These are phyloP conservation scores for Echinosphaeria canescens DNA, from an alignment of 2,329 filamentous ascomycete species.

Conservation along the genomic window DNA sequence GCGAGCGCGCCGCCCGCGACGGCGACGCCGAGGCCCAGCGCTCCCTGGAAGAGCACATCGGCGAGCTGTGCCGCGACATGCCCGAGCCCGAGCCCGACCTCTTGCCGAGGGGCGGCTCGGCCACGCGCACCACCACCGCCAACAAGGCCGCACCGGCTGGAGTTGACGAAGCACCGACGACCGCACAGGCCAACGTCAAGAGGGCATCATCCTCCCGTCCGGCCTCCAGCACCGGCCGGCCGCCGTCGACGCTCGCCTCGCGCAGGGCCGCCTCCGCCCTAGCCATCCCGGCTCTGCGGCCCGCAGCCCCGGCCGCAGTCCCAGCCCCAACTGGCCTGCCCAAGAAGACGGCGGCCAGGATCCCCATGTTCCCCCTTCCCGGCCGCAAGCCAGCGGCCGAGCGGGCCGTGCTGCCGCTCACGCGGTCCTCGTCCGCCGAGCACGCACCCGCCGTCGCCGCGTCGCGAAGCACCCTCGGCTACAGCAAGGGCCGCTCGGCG, in stretches of 20 bases:
- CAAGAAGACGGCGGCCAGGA: constrained; percentile 9
- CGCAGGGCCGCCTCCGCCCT: constrained; percentile 31
- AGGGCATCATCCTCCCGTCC: no score
- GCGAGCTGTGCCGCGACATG: constrained; percentile 35
- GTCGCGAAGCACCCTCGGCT: constrained; percentile 69
- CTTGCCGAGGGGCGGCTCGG: no score
- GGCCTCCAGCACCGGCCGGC: constrained; percentile 3
- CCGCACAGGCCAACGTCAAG: no score
- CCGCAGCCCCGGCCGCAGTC: constrained; percentile 4
- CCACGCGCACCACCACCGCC: no score
- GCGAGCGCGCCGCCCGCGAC: constrained; percentile 25
- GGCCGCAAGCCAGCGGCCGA: constrained; percentile 9
- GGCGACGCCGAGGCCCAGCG: no score
- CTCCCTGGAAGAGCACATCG: constrained; percentile 37
- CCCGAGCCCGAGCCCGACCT: no score
- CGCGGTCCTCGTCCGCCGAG: constrained; percentile 27
- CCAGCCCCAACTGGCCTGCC: constrained; percentile 2
- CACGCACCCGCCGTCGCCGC: constrained; percentile 39
- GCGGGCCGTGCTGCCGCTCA: no score
- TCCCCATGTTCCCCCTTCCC: constrained; percentile 11
- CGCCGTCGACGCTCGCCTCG: constrained; percentile 28
- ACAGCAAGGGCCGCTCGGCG: constrained; percentile 50
- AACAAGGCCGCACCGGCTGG: constrained; percentile 4
- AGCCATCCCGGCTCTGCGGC: constrained; percentile 13
- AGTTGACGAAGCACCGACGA: no score